phyloP scores from a whole-genome alignment of 2,329 filamentous ascomycete genomes.

The Fusarium tanahbumbuense region DNA sequence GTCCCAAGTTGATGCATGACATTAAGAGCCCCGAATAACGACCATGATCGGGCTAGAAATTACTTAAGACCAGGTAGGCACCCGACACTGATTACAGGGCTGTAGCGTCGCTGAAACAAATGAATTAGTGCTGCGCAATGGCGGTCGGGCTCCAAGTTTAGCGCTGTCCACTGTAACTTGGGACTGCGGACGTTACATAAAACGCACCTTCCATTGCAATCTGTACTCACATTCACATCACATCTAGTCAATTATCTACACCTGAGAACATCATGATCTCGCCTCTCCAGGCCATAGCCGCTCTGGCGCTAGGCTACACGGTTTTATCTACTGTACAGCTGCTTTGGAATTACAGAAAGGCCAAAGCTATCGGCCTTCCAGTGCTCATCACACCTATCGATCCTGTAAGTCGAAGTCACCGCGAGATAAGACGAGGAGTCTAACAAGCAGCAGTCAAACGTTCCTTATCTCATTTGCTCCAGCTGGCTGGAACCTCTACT shows the following conservation, averaged over 20 bases:
- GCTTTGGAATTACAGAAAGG: constrained; percentile 31
- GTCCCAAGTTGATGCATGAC: no score
- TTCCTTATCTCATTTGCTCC: constrained; percentile 25
- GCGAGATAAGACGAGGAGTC: not conserved
- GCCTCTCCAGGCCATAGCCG: constrained; percentile 3
- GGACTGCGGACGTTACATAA: constrained; percentile 7
- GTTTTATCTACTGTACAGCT: constrained; percentile 15
- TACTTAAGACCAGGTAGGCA: no score
- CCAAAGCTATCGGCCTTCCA: constrained; percentile 28
- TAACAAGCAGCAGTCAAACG: constrained; percentile 2
- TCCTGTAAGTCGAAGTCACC: constrained; percentile 2
- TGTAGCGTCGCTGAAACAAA: not conserved
- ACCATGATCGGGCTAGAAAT: no score
- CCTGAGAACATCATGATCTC: constrained; percentile 18
- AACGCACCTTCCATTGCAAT: not conserved
- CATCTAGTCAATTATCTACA: not conserved
- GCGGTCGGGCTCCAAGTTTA: not conserved
- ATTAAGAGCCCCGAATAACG: no score
- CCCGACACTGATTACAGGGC: no score
- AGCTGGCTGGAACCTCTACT: constrained; percentile 29
- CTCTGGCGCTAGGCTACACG: not conserved
- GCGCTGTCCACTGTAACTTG: constrained; percentile 3
- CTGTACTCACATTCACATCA: not conserved
- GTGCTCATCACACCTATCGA: constrained; percentile 35
- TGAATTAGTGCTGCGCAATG: not conserved